phyloP scores from a whole-genome alignment of 78 protist species.

The Isochrysis galbana region DNA sequence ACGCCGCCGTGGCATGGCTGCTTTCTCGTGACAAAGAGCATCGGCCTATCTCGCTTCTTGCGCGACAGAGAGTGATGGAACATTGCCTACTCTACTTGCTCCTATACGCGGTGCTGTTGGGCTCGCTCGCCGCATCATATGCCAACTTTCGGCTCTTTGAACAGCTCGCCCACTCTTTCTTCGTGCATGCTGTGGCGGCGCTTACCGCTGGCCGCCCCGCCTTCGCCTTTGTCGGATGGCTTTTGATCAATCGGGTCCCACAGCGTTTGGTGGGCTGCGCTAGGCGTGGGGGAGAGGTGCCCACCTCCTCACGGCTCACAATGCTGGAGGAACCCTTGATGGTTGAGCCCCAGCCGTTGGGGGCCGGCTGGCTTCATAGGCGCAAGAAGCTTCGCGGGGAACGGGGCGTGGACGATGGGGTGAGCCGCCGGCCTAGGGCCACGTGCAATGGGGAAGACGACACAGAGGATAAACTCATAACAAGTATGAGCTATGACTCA shows the following conservation, averaged over 20 bases:
- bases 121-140: background rate
- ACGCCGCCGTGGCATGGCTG: background rate
- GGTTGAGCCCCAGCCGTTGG: too few species aligned
- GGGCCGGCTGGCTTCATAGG: too few species aligned
- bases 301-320: background rate
- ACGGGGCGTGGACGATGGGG: too few species aligned
- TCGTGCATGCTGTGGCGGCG: background rate
- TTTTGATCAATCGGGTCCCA: background rate
- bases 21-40: background rate
- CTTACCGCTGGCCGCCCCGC: slow-evolving; percentile 30
- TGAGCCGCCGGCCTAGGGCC: too few species aligned
- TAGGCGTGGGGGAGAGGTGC: too few species aligned
- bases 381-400: too few species aligned
- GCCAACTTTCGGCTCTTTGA: background rate
- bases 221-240: background rate
- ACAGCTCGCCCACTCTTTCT: background rate
- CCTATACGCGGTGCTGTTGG: background rate
- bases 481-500: too few species aligned
- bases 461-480: too few species aligned
- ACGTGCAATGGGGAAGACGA: too few species aligned
- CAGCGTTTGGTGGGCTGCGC: too few species aligned
- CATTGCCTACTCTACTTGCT: background rate
- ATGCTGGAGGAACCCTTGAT: too few species aligned
- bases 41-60: background rate
- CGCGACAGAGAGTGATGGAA: background rate